phyloP scores from a whole-genome alignment of 2,329 filamentous ascomycete genomes.

The Penicillium sp. region DNA sequence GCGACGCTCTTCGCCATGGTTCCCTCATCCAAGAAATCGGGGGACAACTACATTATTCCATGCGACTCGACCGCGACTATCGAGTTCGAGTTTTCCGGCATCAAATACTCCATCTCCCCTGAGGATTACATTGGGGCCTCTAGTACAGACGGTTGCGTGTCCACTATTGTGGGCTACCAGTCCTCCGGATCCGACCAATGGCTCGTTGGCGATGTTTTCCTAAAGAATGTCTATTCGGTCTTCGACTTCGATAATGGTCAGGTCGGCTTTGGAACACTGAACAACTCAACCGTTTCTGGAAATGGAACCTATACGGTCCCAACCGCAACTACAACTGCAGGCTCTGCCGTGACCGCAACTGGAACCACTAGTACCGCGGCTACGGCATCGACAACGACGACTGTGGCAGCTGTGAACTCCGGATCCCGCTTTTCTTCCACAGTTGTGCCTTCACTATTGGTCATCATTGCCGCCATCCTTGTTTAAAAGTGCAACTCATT shows the following conservation, averaged over 20 bases:
- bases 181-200: conserved; percentile 65
- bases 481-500: neutral
- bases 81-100: conserved; percentile 67
- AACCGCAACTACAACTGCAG: conserved; percentile 11
- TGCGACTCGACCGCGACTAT: conserved; percentile 66
- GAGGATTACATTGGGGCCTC: conserved; percentile 67
- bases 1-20: conserved; percentile 67
- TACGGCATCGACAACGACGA: conserved; percentile 5
- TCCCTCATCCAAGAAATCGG: conserved; percentile 59
- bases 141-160: conserved; percentile 50
- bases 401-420: conserved; percentile 1
- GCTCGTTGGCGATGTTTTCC: conserved; percentile 81
- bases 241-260: conserved; percentile 69
- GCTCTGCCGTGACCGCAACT: conserved; percentile 5
- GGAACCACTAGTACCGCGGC: conserved; percentile 5
- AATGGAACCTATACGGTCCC: conserved; percentile 18
- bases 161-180: conserved; percentile 73
- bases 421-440: neutral
- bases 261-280: conserved; percentile 37
- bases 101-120: conserved; percentile 65
- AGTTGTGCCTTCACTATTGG: neutral
- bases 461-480: neutral
- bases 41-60: conserved; percentile 68
- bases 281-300: conserved; percentile 11
- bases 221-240: conserved; percentile 87